Evolutionary conservation across 352 stramenopile species (phyloP), one percentile per base, ranked within the genome.

Genomic region (Phytophthora parvispora): DNA sequence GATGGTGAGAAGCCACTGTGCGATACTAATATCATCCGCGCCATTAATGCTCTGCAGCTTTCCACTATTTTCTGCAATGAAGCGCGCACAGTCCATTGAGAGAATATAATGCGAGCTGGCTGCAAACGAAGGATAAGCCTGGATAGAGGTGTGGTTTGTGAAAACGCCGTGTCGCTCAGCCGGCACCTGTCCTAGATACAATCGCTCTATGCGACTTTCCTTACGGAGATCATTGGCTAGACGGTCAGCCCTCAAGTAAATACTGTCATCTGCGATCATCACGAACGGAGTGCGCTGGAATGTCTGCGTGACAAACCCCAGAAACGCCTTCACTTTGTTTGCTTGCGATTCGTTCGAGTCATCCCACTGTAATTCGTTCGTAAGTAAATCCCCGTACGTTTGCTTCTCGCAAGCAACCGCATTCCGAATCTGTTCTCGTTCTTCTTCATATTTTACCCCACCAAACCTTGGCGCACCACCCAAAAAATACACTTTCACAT

Each of bases 11-110:
- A 89, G 60, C 83, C 83, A 92, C 8, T 85, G 63, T 15, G 77
- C 76, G 28, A 92, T 58, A 1, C 77, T 83, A 2, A 86, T 77
- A 56, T 90, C 83, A 36, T 91, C 81, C 6, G 88, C 51, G 3
- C 48, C 60, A 4, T 71, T 75, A 3, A 87, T 25, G 16, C 58
- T 60, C 15, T 52, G 53, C 27, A 81, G 27, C 3, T 34, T 63
- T 54, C 47, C 55, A 3, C 60, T 47, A 47, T 86, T 86, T 18
- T 56, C 40, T 9, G 65, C 64, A 25, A 86, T 77, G 28, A 81
- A 86, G 20, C 77, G 34, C 7, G 73, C 72, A 24, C 71, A 81
- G 52, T 84, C 78, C 43, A 69, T 67, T 13, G 34, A 86, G 16
- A 86, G 49, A 18, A 86, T 20, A 50, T 80, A 84, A 47, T 86